A percentile compares a stretch with the other conserved stretches of the same genome.
These are phyloP conservation scores for Colletotrichum eleusines DNA, from an alignment of 2,329 filamentous ascomycete genomes.

Conservation along the genomic window DNA sequence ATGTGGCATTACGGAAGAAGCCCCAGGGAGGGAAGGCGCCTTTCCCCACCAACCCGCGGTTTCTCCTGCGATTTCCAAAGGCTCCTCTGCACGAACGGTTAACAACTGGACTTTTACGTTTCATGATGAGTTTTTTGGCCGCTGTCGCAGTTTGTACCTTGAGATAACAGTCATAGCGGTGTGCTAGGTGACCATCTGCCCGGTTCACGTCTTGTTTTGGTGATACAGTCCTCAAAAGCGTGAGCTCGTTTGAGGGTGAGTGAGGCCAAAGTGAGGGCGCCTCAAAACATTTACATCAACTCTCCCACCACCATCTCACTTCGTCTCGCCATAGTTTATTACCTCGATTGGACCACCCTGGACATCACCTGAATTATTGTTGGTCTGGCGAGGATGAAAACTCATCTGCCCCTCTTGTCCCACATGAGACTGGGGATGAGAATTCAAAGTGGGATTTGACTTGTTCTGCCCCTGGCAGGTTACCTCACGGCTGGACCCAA, in stretches of 20 bases:
- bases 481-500: background rate
- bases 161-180: too few relatives aligned
- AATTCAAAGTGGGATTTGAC: background rate
- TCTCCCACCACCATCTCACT: too few relatives aligned
- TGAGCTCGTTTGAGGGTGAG: background rate
- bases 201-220: too few relatives aligned
- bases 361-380: background rate
- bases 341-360: too few relatives aligned
- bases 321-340: too few relatives aligned
- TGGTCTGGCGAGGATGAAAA: background rate
- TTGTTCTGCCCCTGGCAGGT: background rate
- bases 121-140: background rate
- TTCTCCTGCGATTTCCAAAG: conserved; percentile 24
- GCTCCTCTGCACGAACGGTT: background rate
- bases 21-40: too few relatives aligned
- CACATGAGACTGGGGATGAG: background rate
- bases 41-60: too few relatives aligned
- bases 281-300: background rate
- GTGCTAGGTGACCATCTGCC: too few relatives aligned
- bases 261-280: background rate
- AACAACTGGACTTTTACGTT: background rate
- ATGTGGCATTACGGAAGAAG: too few relatives aligned
- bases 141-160: too few relatives aligned
- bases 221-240: background rate
- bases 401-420: background rate